Evolutionary conservation across 805 yeast species (phyloP), one percentile per base, ranked within the genome.

Genomic region (Candida montana): DNA sequence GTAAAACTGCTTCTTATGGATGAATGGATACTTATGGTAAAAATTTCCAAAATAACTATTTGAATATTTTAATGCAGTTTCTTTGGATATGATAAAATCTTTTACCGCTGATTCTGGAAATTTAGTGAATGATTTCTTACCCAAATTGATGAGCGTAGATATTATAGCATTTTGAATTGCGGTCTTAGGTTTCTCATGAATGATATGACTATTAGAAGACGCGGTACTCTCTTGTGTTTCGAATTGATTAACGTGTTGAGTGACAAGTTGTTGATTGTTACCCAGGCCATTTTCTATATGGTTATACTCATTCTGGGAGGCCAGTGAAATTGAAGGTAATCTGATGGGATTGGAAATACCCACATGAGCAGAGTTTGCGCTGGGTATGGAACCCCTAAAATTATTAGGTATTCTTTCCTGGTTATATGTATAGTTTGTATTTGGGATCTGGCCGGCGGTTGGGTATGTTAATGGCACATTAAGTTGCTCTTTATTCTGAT

Each of bases 31-130:
- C 12, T 33, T 13, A 8, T 40, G 38, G 24, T 44, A 49, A 26
- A 47, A 44, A 23, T 42, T 43, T 3, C 33, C 42, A 27, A 53
- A 53, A 37, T 46, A 53, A 9, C 44, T 39, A 16, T 46, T 44
- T 6, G 46, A 32, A 28, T 51, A 53, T 15, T 46, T 47, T 17
- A 41, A 3, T 2, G 56, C 55, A 21, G 44, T 30, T 3, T 49
- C 52, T 13, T 42, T 41, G 2, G 50, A 35, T 7, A 53, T 40
- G 39, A 46, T 81, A 31, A 53, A 30, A 26, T n/a, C 23, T 17
- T 20, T 20, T 31, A 9, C n/a, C 4, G 39, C n/a, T 19, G n/a
- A 19, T 42, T 24, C 9, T 47, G 44, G 7, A 20, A 18, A 16
- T 10, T 23, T 33, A 5, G 31, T 40, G 3, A 45, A 32, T 17